A percentile compares a stretch with the other conserved stretches of the same genome.
Evolutionary conservation across 2,329 filamentous ascomycete species (phyloP).

Genomic region (Seiridium cupressi): DNA sequence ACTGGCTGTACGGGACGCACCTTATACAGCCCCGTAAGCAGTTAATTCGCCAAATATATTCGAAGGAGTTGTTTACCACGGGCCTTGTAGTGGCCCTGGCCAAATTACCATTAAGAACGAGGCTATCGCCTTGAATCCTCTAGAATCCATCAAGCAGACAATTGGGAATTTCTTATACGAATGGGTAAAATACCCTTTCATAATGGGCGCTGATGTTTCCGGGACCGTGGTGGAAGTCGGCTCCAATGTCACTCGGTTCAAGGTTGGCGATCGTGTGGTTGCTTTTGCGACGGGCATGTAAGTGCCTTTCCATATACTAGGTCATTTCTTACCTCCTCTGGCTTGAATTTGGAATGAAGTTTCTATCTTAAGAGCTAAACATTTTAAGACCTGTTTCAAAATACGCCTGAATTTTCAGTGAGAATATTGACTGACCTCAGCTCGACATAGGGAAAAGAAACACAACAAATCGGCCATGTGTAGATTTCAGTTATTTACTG

Average conservation of each 20-base stretch:
- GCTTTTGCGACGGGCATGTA: slow-evolving; percentile 45
- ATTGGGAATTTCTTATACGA: slow-evolving; percentile 23
- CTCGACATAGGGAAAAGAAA: not conserved
- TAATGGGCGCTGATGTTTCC: slow-evolving; percentile 52
- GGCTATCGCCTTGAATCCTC: slow-evolving; percentile 52
- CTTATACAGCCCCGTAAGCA: not conserved
- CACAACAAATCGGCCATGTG: not conserved
- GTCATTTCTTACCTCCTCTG: no score
- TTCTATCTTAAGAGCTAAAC: no score
- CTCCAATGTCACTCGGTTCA: slow-evolving; percentile 38
- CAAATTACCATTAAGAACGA: slow-evolving; percentile 29
- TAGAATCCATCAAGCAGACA: slow-evolving; percentile 50
- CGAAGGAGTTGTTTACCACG: no score
- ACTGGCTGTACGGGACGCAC: not conserved
- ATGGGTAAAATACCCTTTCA: slow-evolving; percentile 29
- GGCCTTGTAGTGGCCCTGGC: slow-evolving; percentile 11
- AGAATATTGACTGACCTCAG: no score
- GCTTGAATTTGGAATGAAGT: no score
- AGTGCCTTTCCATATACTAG: no score
- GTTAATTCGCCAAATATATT: no score
- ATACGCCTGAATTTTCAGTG: no score
- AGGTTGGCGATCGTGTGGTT: slow-evolving; percentile 50
- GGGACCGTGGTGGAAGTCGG: slow-evolving; percentile 53
- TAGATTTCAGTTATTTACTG: not conserved
- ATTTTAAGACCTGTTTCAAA: no score